A percentile compares a stretch with the other conserved stretches of the same genome.
These are phyloP conservation scores for Theobroma grandiflorum DNA, from an alignment of 441 rosid genomes.

Conservation along the genomic window DNA sequence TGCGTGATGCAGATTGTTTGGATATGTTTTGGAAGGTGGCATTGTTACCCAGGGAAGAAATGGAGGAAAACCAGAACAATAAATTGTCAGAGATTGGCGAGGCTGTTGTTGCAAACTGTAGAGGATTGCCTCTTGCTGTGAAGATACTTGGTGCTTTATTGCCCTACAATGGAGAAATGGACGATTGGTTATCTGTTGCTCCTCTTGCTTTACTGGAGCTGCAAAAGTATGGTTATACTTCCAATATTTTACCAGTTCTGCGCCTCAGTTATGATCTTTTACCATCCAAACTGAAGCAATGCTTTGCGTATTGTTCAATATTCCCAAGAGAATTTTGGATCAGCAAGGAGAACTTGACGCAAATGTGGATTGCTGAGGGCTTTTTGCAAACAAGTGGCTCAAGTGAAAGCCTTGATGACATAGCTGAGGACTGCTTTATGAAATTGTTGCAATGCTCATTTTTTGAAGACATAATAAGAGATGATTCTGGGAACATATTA, in stretches of 20 bases:
- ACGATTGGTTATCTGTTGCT: slow-evolving; percentile 23
- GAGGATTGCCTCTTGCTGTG: slow-evolving; percentile 27
- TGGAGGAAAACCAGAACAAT: not conserved
- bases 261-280: slow-evolving; percentile 24
- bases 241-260: slow-evolving; percentile 10
- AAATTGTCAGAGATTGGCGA: slow-evolving; percentile 8
- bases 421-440: slow-evolving; percentile 31
- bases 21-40: slow-evolving; percentile 18
- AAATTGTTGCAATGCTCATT: slow-evolving; percentile 25
- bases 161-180: slow-evolving; percentile 5
- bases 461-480: slow-evolving; percentile 36
- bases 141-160: slow-evolving; percentile 18
- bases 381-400: slow-evolving; percentile 12
- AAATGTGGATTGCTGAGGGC: slow-evolving; percentile 27
- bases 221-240: slow-evolving; percentile 4
- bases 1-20: slow-evolving; percentile 20
- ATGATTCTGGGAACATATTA: slow-evolving; percentile 25
- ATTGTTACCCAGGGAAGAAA: slow-evolving; percentile 12
- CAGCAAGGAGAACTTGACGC: slow-evolving; percentile 15
- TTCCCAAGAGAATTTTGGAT: slow-evolving; percentile 22
- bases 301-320: slow-evolving; percentile 24
- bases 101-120: slow-evolving; percentile 13
- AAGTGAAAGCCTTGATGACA: slow-evolving; percentile 29
- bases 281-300: slow-evolving; percentile 25
- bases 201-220: slow-evolving; percentile 12